phyloP scores from a whole-genome alignment of 1,139 yeast genomes.

The Zygoascus meyerae region DNA sequence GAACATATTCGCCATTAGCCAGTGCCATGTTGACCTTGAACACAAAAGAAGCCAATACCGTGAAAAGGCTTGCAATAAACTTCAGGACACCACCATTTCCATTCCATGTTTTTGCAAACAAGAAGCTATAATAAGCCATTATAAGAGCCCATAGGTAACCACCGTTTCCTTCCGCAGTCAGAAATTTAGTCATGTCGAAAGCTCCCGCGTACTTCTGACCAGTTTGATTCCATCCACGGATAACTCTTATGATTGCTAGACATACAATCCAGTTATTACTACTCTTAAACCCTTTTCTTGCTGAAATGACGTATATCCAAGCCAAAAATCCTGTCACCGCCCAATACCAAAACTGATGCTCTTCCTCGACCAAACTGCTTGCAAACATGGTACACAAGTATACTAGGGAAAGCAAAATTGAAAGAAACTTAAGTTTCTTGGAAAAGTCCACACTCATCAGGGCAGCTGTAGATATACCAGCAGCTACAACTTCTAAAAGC shows the following conservation, averaged over 20 bases:
- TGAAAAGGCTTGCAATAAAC: slow-evolving; percentile 41
- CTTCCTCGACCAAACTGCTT: slow-evolving; percentile 89
- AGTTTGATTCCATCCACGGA: slow-evolving; percentile 84
- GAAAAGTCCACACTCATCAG: slow-evolving; percentile 12
- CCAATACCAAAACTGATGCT: slow-evolving; percentile 96
- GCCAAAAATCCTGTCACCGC: slow-evolving; percentile 40
- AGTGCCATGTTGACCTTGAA: slow-evolving; percentile 56
- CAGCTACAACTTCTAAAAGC: slow-evolving; percentile 30
- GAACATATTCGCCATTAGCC: slow-evolving; percentile 50
- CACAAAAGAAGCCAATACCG: slow-evolving; percentile 41
- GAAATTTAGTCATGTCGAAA: slow-evolving; percentile 39
- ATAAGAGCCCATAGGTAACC: slow-evolving; percentile 48
- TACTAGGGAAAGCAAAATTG: slow-evolving; percentile 36
- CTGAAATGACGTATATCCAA: slow-evolving; percentile 28
- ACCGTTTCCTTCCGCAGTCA: slow-evolving; percentile 20
- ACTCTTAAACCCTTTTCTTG: slow-evolving; percentile 22
- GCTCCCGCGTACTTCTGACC: slow-evolving; percentile 74
- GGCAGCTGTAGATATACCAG: slow-evolving; percentile 16
- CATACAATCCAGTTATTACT: slow-evolving; percentile 33
- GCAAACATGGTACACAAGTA: slow-evolving; percentile 70
- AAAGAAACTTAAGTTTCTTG: slow-evolving; percentile 21
- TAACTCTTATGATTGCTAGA: slow-evolving; percentile 46
- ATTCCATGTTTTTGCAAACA: slow-evolving; percentile 26
- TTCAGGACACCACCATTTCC: slow-evolving; percentile 27
- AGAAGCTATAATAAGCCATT: slow-evolving; percentile 37